Evolutionary conservation across 805 yeast species (phyloP).

Genomic region (Wickerhamiella lipophila): DNA sequence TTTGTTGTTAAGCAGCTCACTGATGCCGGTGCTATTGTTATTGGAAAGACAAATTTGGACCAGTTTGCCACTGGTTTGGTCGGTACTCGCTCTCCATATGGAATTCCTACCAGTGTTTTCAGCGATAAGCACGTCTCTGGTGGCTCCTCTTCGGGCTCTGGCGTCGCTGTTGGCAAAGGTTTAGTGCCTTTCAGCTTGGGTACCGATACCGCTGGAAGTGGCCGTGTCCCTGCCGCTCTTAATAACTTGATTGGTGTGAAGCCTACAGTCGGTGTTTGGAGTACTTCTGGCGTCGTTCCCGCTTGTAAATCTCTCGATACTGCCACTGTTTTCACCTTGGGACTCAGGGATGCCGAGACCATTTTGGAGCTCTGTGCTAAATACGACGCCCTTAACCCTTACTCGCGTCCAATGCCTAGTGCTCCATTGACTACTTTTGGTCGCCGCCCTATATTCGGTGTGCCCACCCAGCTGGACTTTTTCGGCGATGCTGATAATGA

Average conservation of each 20-base stretch:
- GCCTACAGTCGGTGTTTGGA: conserved; percentile 81
- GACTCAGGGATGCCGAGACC: conserved; percentile 70
- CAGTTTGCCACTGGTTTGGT: conserved; percentile 97
- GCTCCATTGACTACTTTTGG: conserved; percentile 52
- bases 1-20: conserved; percentile 60
- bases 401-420: conserved; percentile 61
- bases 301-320: conserved; percentile 93
- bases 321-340: conserved; percentile 72
- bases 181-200: conserved; percentile 81
- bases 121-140: conserved; percentile 72
- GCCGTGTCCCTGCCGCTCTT: conserved; percentile 92
- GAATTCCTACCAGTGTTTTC: conserved; percentile 73
- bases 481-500: conserved; percentile 73
- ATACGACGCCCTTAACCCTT: conserved; percentile 64
- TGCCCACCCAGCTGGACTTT: conserved; percentile 57
- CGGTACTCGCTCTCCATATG: conserved; percentile 92
- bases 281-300: conserved; percentile 88
- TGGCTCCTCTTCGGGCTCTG: conserved; percentile 95
- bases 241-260: conserved; percentile 86
- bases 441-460: conserved; percentile 51
- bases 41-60: conserved; percentile 91
- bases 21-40: conserved; percentile 80
- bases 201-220: conserved; percentile 97
- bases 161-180: conserved; percentile 80
- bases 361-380: conserved; percentile 59